Percentiles rank a stretch among this genome's conserved stretches.
phyloP scores from a whole-genome alignment of 345 rosid species.

The Xanthoceras sorbifolium region DNA sequence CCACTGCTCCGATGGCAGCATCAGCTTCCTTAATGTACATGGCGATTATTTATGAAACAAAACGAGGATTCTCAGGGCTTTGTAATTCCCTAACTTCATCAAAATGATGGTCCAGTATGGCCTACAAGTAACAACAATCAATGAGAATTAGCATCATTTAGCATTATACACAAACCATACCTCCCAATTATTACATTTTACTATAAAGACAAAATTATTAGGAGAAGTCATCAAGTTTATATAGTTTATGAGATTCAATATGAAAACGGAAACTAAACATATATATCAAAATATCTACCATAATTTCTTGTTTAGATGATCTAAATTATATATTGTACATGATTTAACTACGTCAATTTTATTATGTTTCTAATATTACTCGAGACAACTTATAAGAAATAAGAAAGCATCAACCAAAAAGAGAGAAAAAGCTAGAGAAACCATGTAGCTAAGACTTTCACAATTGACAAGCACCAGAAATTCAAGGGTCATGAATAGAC shows the following conservation, averaged over 20 bases:
- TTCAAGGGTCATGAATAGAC: too few relatives aligned
- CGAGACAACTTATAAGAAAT: not conserved
- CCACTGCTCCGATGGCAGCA: constrained; percentile 1
- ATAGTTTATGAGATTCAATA: not conserved
- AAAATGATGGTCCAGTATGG: constrained; percentile 26
- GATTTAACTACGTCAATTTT: not conserved
- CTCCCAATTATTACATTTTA: not conserved
- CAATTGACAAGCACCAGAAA: too few relatives aligned
- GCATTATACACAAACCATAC: not conserved
- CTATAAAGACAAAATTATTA: too few relatives aligned
- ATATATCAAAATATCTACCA: not conserved
- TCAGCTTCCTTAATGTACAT: constrained; percentile 27
- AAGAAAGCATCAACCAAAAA: too few relatives aligned
- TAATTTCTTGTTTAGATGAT: not conserved
- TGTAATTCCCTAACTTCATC: constrained; percentile 14
- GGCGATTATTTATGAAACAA: constrained; percentile 19
- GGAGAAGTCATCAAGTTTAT: not conserved
- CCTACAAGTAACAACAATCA: constrained; percentile 17
- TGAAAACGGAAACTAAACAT: not conserved
- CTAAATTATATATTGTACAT: not conserved
- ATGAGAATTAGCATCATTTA: not conserved
- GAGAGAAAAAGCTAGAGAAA: too few relatives aligned
- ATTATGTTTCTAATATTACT: not conserved
- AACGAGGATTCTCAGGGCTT: not conserved
- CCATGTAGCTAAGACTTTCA: too few relatives aligned